Percentiles rank a stretch among this genome's conserved stretches.
phyloP scores from a whole-genome alignment of 2,329 filamentous ascomycete species.

The Penicillium sp. region DNA sequence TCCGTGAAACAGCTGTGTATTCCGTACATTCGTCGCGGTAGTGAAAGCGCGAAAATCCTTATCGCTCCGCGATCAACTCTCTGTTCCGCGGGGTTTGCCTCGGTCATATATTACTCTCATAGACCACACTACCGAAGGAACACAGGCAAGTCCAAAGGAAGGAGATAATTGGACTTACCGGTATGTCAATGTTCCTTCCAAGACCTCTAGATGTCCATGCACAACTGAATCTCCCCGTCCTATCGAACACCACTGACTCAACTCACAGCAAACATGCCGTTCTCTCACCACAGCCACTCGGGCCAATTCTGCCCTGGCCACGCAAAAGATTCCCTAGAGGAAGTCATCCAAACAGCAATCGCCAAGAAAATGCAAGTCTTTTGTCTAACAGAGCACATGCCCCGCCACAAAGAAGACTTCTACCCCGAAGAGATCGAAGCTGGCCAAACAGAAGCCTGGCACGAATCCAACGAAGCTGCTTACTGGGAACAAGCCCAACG shows the following conservation, averaged over 20 bases:
- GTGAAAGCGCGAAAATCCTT: conserved; percentile 1
- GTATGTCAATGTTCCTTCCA: background rate
- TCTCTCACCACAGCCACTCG: conserved; percentile 97
- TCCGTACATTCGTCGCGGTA: background rate
- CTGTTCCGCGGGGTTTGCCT: background rate
- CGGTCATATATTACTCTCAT: background rate
- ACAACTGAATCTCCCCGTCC: background rate
- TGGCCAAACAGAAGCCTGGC: conserved; percentile 30
- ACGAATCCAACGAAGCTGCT: conserved; percentile 53
- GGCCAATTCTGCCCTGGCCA: conserved; percentile 94
- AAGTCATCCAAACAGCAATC: conserved; percentile 78
- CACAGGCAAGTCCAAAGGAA: background rate
- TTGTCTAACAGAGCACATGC: conserved; percentile 93
- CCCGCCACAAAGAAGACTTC: conserved; percentile 72
- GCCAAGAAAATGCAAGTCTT: conserved; percentile 76
- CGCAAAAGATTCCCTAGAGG: conserved; percentile 80
- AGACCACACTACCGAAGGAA: background rate
- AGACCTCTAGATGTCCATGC: background rate
- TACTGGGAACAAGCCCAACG: conserved; percentile 75
- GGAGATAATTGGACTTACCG: background rate
- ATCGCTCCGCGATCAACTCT: conserved; percentile 9
- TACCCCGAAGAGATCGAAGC: conserved; percentile 77
- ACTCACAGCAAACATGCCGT: conserved; percentile 65
- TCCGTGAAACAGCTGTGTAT: background rate
- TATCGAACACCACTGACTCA: background rate